phyloP scores from a whole-genome alignment of 108 stramenopile species.

The Cyclotella atomus region DNA sequence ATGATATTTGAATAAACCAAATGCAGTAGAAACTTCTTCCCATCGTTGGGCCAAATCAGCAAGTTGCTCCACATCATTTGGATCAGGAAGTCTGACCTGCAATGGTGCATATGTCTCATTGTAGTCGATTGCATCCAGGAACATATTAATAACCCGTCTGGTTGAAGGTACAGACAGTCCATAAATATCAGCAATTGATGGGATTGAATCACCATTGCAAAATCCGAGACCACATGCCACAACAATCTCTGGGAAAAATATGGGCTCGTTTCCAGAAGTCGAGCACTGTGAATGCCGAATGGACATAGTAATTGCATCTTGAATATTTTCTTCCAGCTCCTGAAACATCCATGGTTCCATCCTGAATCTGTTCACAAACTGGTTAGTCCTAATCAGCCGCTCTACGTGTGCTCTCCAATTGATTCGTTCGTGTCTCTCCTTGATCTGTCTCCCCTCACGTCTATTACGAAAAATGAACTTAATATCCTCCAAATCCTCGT shows the following conservation, averaged over 20 bases:
- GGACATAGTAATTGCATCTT: slow-evolving; percentile 7
- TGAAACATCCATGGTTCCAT: slow-evolving; percentile 17
- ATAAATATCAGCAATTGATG: slow-evolving; percentile 11
- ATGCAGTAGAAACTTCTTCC: slow-evolving; percentile 11
- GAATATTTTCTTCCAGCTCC: slow-evolving; percentile 6
- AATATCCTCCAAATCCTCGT: too few relatives aligned
- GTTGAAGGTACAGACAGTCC: slow-evolving; percentile 6
- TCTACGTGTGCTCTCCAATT: slow-evolving; percentile 7
- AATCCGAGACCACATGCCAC: slow-evolving; percentile 15
- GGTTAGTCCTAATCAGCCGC: background rate
- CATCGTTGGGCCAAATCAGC: slow-evolving; percentile 1
- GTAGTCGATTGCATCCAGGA: slow-evolving; percentile 23
- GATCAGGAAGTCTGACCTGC: slow-evolving; percentile 20
- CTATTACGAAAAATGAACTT: too few relatives aligned
- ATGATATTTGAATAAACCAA: slow-evolving; percentile 5
- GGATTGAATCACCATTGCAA: background rate
- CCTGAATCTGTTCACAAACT: slow-evolving; percentile 14
- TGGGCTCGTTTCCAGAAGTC: slow-evolving; percentile 21
- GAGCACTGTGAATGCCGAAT: slow-evolving; percentile 13
- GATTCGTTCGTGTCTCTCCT: slow-evolving; percentile 2
- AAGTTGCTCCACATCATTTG: slow-evolving; percentile 10
- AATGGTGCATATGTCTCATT: background rate
- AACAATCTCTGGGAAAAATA: slow-evolving; percentile 24
- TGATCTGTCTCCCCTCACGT: background rate
- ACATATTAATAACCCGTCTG: slow-evolving; percentile 11